phyloP scores from a whole-genome alignment of 106 monocot species.

The Agapanthus africanus region DNA sequence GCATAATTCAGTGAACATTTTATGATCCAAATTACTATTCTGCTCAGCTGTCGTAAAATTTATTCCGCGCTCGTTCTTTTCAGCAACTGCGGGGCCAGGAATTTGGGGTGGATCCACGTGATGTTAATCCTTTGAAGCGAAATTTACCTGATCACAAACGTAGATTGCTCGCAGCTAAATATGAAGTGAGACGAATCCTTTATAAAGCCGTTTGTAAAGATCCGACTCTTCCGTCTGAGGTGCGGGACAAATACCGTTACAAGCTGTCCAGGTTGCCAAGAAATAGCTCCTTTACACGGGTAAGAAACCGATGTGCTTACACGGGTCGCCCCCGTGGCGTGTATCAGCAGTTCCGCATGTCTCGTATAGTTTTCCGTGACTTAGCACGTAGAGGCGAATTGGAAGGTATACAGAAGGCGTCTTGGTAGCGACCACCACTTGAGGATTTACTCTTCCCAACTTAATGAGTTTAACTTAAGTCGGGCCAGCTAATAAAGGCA shows the following conservation, averaged over 20 bases:
- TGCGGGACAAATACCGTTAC: conserved; percentile 5
- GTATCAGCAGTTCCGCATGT: not conserved
- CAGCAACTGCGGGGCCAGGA: too few relatives aligned
- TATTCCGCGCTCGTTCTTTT: too few relatives aligned
- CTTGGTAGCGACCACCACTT: too few relatives aligned
- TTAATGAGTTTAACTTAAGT: too few relatives aligned
- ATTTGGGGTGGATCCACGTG: too few relatives aligned
- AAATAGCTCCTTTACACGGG: conserved; percentile 12
- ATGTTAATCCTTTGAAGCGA: too few relatives aligned
- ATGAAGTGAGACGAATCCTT: conserved; percentile 3
- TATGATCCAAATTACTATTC: too few relatives aligned
- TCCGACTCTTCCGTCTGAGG: conserved; percentile 2
- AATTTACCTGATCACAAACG: too few relatives aligned
- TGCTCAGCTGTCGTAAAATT: too few relatives aligned
- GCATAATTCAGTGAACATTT: too few relatives aligned
- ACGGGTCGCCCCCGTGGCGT: not conserved
- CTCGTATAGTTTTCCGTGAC: not conserved
- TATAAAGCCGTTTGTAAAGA: conserved; percentile 6
- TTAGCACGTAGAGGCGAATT: not conserved
- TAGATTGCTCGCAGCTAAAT: conserved; percentile 1
- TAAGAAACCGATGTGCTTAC: conserved; percentile 6
- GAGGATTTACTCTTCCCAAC: too few relatives aligned
- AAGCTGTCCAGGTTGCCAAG: conserved; percentile 18
- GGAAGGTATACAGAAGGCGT: not conserved
- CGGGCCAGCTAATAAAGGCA: too few relatives aligned